Percentiles rank a stretch among this genome's conserved stretches.
phyloP scores from a whole-genome alignment of 2,329 filamentous ascomycete genomes.

The Mycosphaerella sp. region DNA sequence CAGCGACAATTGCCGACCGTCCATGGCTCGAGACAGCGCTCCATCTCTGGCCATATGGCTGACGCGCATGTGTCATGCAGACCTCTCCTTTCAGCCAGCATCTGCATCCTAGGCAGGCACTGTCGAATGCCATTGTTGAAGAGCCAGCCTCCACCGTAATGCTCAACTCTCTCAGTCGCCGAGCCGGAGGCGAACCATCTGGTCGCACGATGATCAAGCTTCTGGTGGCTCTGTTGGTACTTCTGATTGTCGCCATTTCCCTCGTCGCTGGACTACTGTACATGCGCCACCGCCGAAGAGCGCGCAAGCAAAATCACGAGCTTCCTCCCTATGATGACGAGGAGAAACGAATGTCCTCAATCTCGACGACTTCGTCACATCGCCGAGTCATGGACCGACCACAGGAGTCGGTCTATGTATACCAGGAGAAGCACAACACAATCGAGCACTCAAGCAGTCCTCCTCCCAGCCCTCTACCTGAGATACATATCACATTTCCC shows the following conservation, averaged over 20 bases:
- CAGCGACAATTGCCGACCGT: neutral
- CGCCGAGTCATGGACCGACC: conserved; percentile 53
- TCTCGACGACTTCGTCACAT: conserved; percentile 42
- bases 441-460: conserved; percentile 69
- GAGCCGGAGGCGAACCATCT: conserved; percentile 38
- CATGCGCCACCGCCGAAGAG: conserved; percentile 60
- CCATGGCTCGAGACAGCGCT: neutral
- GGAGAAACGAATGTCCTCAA: conserved; percentile 47
- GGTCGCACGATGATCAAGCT: conserved; percentile 64
- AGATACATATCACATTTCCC: conserved; percentile 98
- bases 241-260: conserved; percentile 66
- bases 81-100: neutral
- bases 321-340: conserved; percentile 60
- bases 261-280: conserved; percentile 64
- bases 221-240: conserved; percentile 69
- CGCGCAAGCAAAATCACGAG: conserved; percentile 44
- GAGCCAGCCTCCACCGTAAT: conserved; percentile 10
- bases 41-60: neutral
- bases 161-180: conserved; percentile 45
- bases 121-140: conserved; percentile 6
- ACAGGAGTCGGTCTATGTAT: conserved; percentile 65
- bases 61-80: neutral
- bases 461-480: conserved; percentile 73
- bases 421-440: conserved; percentile 73
- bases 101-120: neutral